Percentiles rank a stretch among this genome's conserved stretches.
Conservation (phyloP, 106 monocot species). For the Dendrobium chrysotoxum region DNA sequence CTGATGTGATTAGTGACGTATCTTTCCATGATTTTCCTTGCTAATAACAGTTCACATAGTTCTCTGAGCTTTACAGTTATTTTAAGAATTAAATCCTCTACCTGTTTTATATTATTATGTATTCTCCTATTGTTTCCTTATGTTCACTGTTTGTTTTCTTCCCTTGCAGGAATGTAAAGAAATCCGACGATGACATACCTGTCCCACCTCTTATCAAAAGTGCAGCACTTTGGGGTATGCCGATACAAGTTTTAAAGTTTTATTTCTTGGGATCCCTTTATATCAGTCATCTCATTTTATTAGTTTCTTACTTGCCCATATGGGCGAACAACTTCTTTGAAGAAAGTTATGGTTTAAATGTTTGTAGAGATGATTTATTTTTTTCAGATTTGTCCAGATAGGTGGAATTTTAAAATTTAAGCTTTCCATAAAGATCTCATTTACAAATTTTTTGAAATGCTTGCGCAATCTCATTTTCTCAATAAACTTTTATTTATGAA, state of each 20-base stretch:
- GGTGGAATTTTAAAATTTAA: too few species aligned
- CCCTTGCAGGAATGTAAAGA: conserved; percentile 55
- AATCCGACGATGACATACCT: conserved; percentile 77
- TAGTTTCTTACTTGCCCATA: background rate
- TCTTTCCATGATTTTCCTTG: background rate
- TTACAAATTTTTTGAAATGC: too few species aligned
- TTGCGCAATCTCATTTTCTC: too few species aligned
- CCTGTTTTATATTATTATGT: background rate
- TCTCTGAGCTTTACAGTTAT: background rate
- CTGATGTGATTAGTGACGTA: background rate
- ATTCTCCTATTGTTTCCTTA: conserved; percentile 6
- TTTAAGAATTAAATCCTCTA: background rate
- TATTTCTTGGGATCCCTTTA: background rate
- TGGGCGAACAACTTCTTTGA: background rate
- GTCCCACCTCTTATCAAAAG: conserved; percentile 71
- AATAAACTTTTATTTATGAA: too few species aligned
- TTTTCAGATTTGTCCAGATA: too few species aligned
- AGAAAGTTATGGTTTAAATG: background rate
- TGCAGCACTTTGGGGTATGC: conserved; percentile 73
- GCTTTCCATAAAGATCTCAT: too few species aligned
- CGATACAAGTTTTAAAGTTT: background rate
- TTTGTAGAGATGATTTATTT: too few species aligned
- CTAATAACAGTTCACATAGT: background rate
- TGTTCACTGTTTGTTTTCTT: background rate
- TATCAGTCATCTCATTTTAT: background rate